Base-by-base conservation (phyloP, 805 yeast genomes). In the Cyberlindnera japonica region DNA sequence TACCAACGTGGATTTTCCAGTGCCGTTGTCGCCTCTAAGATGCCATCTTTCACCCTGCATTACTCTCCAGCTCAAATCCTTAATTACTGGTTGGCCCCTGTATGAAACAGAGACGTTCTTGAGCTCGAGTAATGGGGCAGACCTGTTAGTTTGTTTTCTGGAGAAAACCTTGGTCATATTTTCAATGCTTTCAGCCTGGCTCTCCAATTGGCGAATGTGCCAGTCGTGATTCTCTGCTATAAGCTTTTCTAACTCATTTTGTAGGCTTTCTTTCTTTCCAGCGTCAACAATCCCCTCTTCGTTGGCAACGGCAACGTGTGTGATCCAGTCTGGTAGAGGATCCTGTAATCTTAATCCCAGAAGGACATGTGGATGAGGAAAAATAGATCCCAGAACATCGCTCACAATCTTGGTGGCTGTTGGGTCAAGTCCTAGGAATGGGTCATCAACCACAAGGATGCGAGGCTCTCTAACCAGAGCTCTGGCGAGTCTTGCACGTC, bases 401-500 rank as follows among this genome's bases (percentile, higher is more conserved):
- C 87, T 75, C 15, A 91, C 86, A 7, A 73, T 62, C 1, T 61
- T 45, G 0, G 86, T 67, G 11, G 95, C 90, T 1, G 61, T 57
- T 0, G 95, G 93, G 54, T 91, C 99, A 14, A 91, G 67, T 0
- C 98, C 99, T 29, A 93, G 61, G 53, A 89, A 91, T 9, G 96
- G 96, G 54, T 93, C 98, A 59, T 93, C 98, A 15, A 91, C 71
- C 5, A 91, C 58, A 38, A 89, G 63, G 22, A 89, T 49, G 32
- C 69, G 66, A 0, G 97, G 95, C 24, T 74, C 65, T 33, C 69
- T 67, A 40, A 87, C 70, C 31, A 93, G 53, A 0, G 89, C 79
- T 45, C 75, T 73, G 0, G 96, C 98, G 20, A 93, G 64, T 45
- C 96, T 71, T 0, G 97, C 95, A 37, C 99, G 69, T 51, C 99